phyloP scores from a whole-genome alignment of 345 rosid species.

The Salix suchowensis region DNA sequence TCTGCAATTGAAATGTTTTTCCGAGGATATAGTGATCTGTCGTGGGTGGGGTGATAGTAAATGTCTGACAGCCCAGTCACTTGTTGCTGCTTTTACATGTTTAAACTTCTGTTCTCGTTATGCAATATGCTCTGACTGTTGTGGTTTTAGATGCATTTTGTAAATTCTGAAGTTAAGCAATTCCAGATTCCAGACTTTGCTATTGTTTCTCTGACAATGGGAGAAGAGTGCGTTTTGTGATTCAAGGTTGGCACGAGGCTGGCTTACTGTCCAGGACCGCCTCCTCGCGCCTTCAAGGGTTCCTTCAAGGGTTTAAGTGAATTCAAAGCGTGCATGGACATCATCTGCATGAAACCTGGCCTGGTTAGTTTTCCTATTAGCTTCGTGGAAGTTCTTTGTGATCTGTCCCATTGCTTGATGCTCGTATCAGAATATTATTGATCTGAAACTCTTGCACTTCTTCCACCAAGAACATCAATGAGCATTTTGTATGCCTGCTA shows the following conservation, averaged over 20 bases:
- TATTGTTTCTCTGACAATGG: not conserved
- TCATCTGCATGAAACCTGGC: not conserved
- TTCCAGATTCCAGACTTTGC: not conserved
- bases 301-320: not conserved
- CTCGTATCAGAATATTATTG: not conserved
- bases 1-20: too few relatives aligned
- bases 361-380: not conserved
- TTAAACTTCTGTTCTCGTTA: not conserved
- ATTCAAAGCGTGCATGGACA: not conserved
- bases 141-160: not conserved
- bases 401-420: too few relatives aligned
- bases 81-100: not conserved
- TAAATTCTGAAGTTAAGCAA: not conserved
- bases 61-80: not conserved
- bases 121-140: not conserved
- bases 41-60: not conserved
- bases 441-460: not conserved
- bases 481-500: not conserved
- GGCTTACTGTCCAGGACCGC: not conserved
- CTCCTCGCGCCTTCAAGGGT: not conserved
- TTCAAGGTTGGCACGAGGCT: not conserved
- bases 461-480: not conserved
- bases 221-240: not conserved
- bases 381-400: not conserved
- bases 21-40: not conserved